phyloP scores from a whole-genome alignment of 192 early-diverging fungal genomes.

The Coemansia sp. region DNA sequence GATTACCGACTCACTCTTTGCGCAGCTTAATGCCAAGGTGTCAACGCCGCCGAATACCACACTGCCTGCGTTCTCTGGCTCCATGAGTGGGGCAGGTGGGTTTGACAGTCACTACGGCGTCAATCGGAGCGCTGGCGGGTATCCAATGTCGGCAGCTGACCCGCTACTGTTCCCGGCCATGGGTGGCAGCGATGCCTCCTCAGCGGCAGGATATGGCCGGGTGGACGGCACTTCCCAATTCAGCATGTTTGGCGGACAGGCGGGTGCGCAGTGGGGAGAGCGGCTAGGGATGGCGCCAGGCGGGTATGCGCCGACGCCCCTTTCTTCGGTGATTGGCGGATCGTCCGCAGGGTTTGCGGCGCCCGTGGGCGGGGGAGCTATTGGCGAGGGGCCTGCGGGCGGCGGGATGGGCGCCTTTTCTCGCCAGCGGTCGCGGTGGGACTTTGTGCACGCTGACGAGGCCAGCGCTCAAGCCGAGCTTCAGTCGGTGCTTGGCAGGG shows the following conservation, averaged over 20 bases:
- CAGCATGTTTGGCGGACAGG: conserved; percentile 15
- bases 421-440: conserved; percentile 40
- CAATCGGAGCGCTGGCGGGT: conserved; percentile 4
- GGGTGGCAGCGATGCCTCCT: not conserved
- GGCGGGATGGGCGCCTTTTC: conserved; percentile 5
- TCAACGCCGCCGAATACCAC: conserved; percentile 11
- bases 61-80: conserved; percentile 10
- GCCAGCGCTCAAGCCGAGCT: conserved; percentile 48
- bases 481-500: conserved; percentile 38
- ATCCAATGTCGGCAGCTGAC: conserved; percentile 25
- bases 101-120: conserved; percentile 3
- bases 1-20: conserved; percentile 45
- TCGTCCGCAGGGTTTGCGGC: not conserved
- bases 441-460: conserved; percentile 36
- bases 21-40: conserved; percentile 46
- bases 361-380: conserved; percentile 1
- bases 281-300: conserved; percentile 1
- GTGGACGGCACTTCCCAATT: conserved; percentile 11
- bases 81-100: not conserved
- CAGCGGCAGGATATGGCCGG: not conserved
- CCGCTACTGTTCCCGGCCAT: conserved; percentile 40
- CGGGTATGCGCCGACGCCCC: conserved; percentile 17
- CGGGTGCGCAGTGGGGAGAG: conserved; percentile 17
- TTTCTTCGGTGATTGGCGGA: conserved; percentile 11
- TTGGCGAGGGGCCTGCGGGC: not conserved